A percentile compares a stretch with the other conserved stretches of the same genome.
These are phyloP conservation scores for Pseudonitzschia multiseries DNA, from an alignment of 108 stramenopile species.

Conservation along the genomic window DNA sequence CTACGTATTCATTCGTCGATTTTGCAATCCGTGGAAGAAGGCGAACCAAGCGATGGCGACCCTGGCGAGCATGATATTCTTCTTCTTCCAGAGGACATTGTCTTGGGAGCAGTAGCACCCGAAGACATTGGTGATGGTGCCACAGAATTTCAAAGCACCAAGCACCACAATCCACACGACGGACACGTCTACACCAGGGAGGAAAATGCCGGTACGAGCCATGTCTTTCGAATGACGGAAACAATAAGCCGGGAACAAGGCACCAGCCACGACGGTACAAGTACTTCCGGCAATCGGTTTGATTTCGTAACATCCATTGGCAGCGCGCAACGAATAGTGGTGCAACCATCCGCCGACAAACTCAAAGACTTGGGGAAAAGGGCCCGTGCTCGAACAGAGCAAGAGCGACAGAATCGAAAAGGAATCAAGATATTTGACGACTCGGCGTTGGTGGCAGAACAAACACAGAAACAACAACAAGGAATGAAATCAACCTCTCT, in stretches of 20 bases:
- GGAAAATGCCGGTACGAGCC: background rate
- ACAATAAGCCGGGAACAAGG: background rate
- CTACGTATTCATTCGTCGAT: conserved; percentile 12
- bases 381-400: conserved; percentile 54
- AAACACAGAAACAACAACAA: conserved; percentile 6
- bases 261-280: background rate
- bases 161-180: background rate
- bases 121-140: background rate
- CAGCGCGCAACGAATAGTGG: conserved; percentile 1
- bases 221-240: background rate
- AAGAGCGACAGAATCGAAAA: conserved; percentile 62
- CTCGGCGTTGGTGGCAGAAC: background rate
- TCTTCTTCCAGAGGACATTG: background rate
- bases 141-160: background rate
- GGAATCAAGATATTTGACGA: conserved; percentile 54
- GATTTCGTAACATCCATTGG: background rate
- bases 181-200: background rate
- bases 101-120: background rate
- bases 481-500: conserved; percentile 22
- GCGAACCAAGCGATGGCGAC: background rate
- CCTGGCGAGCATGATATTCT: background rate
- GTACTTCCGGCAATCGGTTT: background rate
- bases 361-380: conserved; percentile 61
- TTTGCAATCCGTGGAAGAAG: background rate
- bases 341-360: conserved; percentile 17